These are phyloP conservation scores for Piromyces sp. DNA, from an alignment of 192 early-diverging fungal species.

Conservation along the genomic window DNA sequence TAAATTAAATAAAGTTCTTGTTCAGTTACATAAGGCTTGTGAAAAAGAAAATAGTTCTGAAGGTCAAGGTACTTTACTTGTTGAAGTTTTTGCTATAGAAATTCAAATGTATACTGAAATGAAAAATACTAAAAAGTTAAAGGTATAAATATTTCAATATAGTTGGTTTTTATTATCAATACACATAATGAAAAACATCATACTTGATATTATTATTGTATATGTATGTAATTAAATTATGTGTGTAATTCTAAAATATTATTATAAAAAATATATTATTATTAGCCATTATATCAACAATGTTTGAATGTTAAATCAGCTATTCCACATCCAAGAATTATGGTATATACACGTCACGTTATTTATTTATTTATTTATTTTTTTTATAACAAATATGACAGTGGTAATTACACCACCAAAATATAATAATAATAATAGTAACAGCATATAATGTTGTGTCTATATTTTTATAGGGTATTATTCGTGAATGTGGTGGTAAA, in stretches of 20 bases:
- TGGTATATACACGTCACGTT: constrained; percentile 29
- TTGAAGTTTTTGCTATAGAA: constrained; percentile 88
- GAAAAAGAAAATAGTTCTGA: constrained; percentile 65
- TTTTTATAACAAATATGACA: too few relatives aligned
- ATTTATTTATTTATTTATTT: too few relatives aligned
- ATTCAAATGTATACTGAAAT: constrained; percentile 90
- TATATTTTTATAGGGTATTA: constrained; percentile 33
- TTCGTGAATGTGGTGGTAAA: constrained; percentile 92
- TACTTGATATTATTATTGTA: too few relatives aligned
- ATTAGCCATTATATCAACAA: constrained; percentile 62
- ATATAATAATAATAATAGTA: too few relatives aligned
- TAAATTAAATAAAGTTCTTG: constrained; percentile 35
- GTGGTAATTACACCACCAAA: too few relatives aligned
- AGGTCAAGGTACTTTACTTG: constrained; percentile 77
- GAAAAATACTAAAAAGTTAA: constrained; percentile 71
- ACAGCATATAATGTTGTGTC: too few relatives aligned
- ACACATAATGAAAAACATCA: too few relatives aligned
- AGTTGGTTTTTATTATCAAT: too few relatives aligned
- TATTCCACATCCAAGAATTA: constrained; percentile 87
- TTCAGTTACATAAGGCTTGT: constrained; percentile 52
- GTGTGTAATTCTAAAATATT: too few relatives aligned
- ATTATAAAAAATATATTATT: too few relatives aligned
- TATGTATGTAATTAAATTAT: too few relatives aligned
- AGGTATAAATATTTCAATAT: constrained; percentile 19
- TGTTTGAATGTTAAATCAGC: constrained; percentile 77